Conservation (phyloP, 768 basidiomycete species). For the Sutorius australiensis region DNA sequence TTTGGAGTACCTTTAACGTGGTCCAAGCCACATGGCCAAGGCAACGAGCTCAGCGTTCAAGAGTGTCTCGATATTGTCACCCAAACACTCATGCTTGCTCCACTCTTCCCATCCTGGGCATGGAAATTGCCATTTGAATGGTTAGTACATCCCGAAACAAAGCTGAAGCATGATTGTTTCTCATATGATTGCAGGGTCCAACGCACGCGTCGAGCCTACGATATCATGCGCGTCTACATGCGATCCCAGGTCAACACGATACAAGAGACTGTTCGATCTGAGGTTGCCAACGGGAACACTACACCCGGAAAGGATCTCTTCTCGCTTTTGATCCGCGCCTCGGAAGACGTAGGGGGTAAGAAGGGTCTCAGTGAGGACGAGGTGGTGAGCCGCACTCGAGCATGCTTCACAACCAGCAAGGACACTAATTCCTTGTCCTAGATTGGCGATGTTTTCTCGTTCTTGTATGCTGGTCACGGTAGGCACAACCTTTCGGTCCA, state of each 20-base stretch:
- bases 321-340: constrained; percentile 14
- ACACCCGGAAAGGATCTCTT: constrained; percentile 9
- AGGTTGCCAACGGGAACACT: not conserved
- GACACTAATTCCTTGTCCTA: constrained; percentile 8
- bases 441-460: constrained; percentile 50
- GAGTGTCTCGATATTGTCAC: constrained; percentile 11
- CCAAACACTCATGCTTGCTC: not conserved
- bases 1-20: constrained; percentile 18
- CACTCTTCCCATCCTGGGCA: constrained; percentile 14
- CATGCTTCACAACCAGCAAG: not conserved
- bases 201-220: constrained; percentile 17
- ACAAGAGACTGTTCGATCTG: constrained; percentile 3
- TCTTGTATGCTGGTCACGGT: constrained; percentile 60
- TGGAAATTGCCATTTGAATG: constrained; percentile 19
- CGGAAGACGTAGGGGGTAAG: constrained; percentile 15
- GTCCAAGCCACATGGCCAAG: constrained; percentile 1
- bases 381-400: constrained; percentile 4
- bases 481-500: not conserved
- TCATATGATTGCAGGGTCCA: constrained; percentile 11
- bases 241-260: constrained; percentile 10
- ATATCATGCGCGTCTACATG: constrained; percentile 15
- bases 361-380: constrained; percentile 12
- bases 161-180: not conserved
- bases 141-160: not conserved
- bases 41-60: constrained; percentile 5